Percentiles rank a stretch among this genome's conserved stretches.
These are phyloP conservation scores for Basipetospora chlamydospora DNA, from an alignment of 2,329 filamentous ascomycete genomes.

Conservation along the genomic window DNA sequence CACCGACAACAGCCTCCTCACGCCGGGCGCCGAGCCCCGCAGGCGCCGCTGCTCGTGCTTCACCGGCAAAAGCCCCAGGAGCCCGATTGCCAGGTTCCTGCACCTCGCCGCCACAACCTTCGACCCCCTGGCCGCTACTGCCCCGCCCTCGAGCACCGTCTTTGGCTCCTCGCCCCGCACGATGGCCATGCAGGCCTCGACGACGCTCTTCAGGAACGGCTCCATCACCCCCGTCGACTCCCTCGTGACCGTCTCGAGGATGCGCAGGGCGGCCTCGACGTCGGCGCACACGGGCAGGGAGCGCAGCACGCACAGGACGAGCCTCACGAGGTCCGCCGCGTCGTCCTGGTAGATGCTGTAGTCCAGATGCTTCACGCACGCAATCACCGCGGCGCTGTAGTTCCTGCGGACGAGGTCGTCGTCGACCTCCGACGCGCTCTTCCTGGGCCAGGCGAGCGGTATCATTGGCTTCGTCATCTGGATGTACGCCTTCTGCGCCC, in stretches of 20 bases:
- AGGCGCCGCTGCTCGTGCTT: constrained; percentile 33
- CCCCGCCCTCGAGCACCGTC: constrained; percentile 1
- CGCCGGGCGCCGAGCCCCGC: constrained; percentile 25
- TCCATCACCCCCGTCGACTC: constrained; percentile 29
- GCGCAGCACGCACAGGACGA: constrained; percentile 32
- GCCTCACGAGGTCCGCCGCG: constrained; percentile 27
- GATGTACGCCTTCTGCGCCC: constrained; percentile 34
- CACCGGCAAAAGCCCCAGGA: constrained; percentile 31
- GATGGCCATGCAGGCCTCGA: constrained; percentile 26
- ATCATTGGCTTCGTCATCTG: constrained; percentile 31
- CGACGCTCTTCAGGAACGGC: constrained; percentile 32
- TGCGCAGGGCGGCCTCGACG: constrained; percentile 30
- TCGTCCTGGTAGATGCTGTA: constrained; percentile 39
- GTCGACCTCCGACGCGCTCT: constrained; percentile 13
- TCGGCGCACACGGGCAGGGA: constrained; percentile 27
- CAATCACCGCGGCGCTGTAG: constrained; percentile 31
- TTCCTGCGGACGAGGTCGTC: constrained; percentile 19
- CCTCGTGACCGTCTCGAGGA: constrained; percentile 32
- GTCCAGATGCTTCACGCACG: constrained; percentile 32
- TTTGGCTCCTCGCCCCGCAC: constrained; percentile 16
- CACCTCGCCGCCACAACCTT: constrained; percentile 14
- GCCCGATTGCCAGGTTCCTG: constrained; percentile 30
- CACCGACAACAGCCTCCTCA: constrained; percentile 30
- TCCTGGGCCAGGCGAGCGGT: constrained; percentile 22
- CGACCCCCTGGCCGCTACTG: constrained; percentile 12